Conservation (phyloP, 345 rosid genomes). For the Pistacia atlantica region DNA sequence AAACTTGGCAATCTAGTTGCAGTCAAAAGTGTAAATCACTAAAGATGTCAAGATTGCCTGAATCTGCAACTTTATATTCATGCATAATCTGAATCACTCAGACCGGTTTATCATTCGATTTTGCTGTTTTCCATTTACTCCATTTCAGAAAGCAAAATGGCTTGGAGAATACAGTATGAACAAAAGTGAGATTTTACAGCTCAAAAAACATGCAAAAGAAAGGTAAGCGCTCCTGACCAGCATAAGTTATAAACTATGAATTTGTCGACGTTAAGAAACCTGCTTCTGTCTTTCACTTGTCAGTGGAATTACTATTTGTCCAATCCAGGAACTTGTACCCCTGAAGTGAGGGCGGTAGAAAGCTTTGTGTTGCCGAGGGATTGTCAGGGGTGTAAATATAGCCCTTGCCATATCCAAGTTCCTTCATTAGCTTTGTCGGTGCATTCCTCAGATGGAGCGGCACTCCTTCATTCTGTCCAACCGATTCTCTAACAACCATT, state of each 20-base stretch:
- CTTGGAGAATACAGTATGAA: not conserved
- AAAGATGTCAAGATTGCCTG: not conserved
- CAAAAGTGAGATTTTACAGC: constrained; percentile 3
- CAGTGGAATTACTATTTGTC: constrained; percentile 34
- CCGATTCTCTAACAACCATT: constrained; percentile 65
- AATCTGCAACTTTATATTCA: not conserved
- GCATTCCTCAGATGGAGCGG: constrained; percentile 87
- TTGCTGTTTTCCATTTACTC: not conserved
- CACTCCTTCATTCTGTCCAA: constrained; percentile 85
- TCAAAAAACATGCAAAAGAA: not conserved
- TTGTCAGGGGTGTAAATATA: constrained; percentile 74
- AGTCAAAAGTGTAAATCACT: not conserved
- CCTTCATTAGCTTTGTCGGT: constrained; percentile 81
- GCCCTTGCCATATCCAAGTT: constrained; percentile 75
- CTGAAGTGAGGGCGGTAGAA: constrained; percentile 63
- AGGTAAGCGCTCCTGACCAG: constrained; percentile 1
- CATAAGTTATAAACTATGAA: not conserved
- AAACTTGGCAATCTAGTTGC: not conserved
- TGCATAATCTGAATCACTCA: not conserved
- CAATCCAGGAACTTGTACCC: constrained; percentile 76
- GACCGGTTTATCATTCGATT: not conserved
- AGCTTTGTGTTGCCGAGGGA: constrained; percentile 59
- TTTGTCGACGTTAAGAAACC: not conserved
- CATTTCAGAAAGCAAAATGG: not conserved
- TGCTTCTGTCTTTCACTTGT: constrained; percentile 20